Percentiles rank a stretch among this genome's conserved stretches.
phyloP scores from a whole-genome alignment of 371 early-diverging fungal species.

The Smittium mucronatum region DNA sequence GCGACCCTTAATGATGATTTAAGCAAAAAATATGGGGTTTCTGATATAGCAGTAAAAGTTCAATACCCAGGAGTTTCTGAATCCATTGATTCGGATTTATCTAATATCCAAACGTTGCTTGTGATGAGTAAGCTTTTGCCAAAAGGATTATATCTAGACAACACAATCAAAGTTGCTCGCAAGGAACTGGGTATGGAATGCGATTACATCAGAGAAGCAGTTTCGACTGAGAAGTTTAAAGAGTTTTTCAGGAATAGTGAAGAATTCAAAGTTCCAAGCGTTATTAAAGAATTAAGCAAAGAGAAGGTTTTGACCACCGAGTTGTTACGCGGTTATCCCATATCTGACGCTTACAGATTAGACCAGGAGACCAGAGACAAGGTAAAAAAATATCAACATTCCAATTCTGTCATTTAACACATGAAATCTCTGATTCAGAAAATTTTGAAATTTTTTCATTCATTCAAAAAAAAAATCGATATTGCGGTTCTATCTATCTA shows the following conservation, averaged over 20 bases:
- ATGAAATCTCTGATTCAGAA: background rate
- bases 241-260: slow-evolving; percentile 36
- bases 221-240: slow-evolving; percentile 54
- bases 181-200: slow-evolving; percentile 89
- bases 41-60: slow-evolving; percentile 76
- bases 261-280: slow-evolving; percentile 57
- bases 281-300: slow-evolving; percentile 55
- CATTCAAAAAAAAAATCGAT: no score
- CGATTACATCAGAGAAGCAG: slow-evolving; percentile 83
- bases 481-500: no score
- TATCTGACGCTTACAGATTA: slow-evolving; percentile 46
- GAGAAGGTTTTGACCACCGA: slow-evolving; percentile 66
- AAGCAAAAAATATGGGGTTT: slow-evolving; percentile 15
- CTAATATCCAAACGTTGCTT: slow-evolving; percentile 65
- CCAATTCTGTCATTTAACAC: no score
- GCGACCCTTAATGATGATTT: slow-evolving; percentile 12
- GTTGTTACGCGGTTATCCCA: slow-evolving; percentile 57
- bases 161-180: slow-evolving; percentile 78
- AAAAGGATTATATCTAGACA: slow-evolving; percentile 89
- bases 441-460: no score
- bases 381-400: no score
- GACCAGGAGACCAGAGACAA: slow-evolving; percentile 55
- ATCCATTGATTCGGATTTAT: slow-evolving; percentile 78
- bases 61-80: slow-evolving; percentile 91
- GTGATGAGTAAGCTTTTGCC: slow-evolving; percentile 74